Conservation (phyloP, 805 yeast species). For the Cephaloascus fragrans region DNA sequence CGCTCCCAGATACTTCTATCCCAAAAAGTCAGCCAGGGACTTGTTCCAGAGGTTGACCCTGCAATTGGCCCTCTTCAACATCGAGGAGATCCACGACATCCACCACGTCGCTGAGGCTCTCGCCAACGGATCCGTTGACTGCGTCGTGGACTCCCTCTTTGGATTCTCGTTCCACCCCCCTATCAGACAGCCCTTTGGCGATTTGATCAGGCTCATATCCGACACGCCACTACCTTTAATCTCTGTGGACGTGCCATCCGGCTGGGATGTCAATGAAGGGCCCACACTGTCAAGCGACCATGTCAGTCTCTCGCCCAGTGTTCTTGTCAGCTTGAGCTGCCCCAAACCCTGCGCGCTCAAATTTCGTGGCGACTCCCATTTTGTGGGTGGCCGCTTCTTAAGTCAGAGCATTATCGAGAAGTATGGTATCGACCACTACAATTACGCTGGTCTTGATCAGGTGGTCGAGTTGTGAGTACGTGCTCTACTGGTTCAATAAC, state of each 20-base stretch:
- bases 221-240: slow-evolving; percentile 44
- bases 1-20: slow-evolving; percentile 69
- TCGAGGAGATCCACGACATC: slow-evolving; percentile 41
- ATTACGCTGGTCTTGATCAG: slow-evolving; percentile 50
- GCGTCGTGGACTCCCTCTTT: slow-evolving; percentile 69
- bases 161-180: slow-evolving; percentile 94
- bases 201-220: slow-evolving; percentile 16
- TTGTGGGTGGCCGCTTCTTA: slow-evolving; percentile 86
- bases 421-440: slow-evolving; percentile 61
- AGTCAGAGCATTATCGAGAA: slow-evolving; percentile 54
- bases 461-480: too few species aligned
- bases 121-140: slow-evolving; percentile 29
- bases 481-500: too few species aligned
- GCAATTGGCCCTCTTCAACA: slow-evolving; percentile 59
- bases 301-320: slow-evolving; percentile 36
- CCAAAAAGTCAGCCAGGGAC: slow-evolving; percentile 50
- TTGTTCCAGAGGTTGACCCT: slow-evolving; percentile 51
- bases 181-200: slow-evolving; percentile 66
- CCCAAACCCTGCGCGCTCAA: slow-evolving; percentile 79
- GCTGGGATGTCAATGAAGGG: slow-evolving; percentile 94
- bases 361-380: slow-evolving; percentile 48
- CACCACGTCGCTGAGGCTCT: slow-evolving; percentile 16
- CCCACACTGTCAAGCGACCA: slow-evolving; percentile 28
- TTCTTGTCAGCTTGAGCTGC: slow-evolving; percentile 79
- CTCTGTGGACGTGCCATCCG: slow-evolving; percentile 88